A percentile compares a stretch with the other conserved stretches of the same genome.
Conservation (phyloP, 1,284 basidiomycete genomes). For the Microbotryum saponariae region DNA sequence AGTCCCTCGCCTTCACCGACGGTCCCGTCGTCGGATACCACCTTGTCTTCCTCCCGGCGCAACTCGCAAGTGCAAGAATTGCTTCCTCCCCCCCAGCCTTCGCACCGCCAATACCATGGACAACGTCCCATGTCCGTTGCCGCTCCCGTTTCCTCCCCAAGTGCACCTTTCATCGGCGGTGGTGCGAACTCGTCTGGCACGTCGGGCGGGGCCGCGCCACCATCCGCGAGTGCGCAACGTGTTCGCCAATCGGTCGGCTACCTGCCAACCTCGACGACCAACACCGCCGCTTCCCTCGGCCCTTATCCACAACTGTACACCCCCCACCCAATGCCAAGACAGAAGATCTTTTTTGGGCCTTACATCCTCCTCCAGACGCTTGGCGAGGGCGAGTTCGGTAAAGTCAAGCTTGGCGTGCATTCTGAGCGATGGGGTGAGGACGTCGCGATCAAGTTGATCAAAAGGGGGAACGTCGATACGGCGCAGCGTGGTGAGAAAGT, state of each 20-base stretch:
- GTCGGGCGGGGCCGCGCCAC: not conserved
- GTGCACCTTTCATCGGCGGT: not conserved
- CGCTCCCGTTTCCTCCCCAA: not conserved
- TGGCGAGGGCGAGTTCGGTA: slow-evolving; percentile 99
- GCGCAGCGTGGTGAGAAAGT: slow-evolving; percentile 55
- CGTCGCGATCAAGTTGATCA: slow-evolving; percentile 97
- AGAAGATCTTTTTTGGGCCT: slow-evolving; percentile 70
- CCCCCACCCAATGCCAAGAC: slow-evolving; percentile 32
- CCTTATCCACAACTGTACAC: slow-evolving; percentile 32
- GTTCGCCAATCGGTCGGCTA: slow-evolving; percentile 28
- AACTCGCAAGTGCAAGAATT: slow-evolving; percentile 6
- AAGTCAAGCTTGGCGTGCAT: slow-evolving; percentile 96
- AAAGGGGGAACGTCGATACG: slow-evolving; percentile 83
- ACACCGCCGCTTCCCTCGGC: slow-evolving; percentile 6
- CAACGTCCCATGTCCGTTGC: slow-evolving; percentile 6
- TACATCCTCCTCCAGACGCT: slow-evolving; percentile 91
- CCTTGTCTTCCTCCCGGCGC: not conserved
- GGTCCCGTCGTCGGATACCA: not conserved
- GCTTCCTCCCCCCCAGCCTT: slow-evolving; percentile 1
- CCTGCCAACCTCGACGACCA: slow-evolving; percentile 11
- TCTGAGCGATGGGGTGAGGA: slow-evolving; percentile 84
- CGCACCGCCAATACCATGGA: not conserved
- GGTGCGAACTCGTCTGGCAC: no score
- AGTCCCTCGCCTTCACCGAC: not conserved
- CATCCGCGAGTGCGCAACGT: not conserved